Evolutionary conservation across 805 yeast species (phyloP), one percentile per base, ranked within the genome.

Genomic region (Teunomyces lycoperdinae): DNA sequence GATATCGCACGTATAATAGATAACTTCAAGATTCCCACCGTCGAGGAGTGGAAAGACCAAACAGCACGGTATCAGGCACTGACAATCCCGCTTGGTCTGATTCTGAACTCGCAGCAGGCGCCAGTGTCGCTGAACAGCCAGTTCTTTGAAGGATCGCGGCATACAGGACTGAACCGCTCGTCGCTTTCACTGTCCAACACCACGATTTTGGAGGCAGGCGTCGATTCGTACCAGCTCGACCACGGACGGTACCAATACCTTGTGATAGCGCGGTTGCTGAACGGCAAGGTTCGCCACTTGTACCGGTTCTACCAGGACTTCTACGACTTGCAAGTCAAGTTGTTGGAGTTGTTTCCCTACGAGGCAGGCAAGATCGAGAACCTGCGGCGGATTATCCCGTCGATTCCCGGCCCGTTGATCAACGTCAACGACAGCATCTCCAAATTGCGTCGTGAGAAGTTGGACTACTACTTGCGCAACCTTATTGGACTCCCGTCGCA

Each of bases 281-380:
- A 84, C 61, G 94, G 92, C n/a, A 75, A 76, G 45, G 64, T 68
- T 16, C 76, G 97, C 49, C 80, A 82, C 50, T 71, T 94, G 53
- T 89, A 94, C 66, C 78, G 99, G 50, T 91, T 79, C 68, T 94
- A 94, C 68, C 97, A 92, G 64, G 99, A 94, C 69, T 94, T 94
- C 63, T 94, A 91, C 66, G 96, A 94, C 63, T 80, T 91, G 62
- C 99, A 94, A 64, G 90, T 90, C 45, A 81, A 78, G 52, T 72
- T 94, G 44, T 73, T 92, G 44, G 94, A 87, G 58, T 76, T 83
- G 26, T 94, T 87, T 74, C 97, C 97, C 6, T 82, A 78, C 50
- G 99, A 92, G 66, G 96, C 97, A 7, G 97, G 97, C 10, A 83
- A 89, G 55, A 84, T 82, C 39, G 85, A 83, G 46, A 87, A 87